phyloP scores from a whole-genome alignment of 768 basidiomycete species.

The Suillus tomentosus region DNA sequence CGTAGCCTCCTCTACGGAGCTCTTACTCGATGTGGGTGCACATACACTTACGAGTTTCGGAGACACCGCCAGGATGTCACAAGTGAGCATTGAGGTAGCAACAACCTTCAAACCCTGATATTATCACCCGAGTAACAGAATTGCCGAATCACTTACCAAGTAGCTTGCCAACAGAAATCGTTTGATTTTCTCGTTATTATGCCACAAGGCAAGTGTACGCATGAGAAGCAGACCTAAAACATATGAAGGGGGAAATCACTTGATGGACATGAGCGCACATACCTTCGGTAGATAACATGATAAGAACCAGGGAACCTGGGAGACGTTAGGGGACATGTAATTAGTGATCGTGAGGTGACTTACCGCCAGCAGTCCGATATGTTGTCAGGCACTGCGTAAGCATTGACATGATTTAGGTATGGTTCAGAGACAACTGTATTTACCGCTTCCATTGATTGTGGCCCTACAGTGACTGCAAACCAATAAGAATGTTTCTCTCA shows the following conservation, averaged over 20 bases:
- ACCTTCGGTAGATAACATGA: slow-evolving; percentile 17
- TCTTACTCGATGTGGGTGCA: slow-evolving; percentile 5
- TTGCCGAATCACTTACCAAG: slow-evolving; percentile 6
- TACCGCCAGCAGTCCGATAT: slow-evolving; percentile 16
- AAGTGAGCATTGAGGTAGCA: slow-evolving; percentile 14
- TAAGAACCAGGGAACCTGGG: slow-evolving; percentile 13
- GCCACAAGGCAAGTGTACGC: slow-evolving; percentile 17
- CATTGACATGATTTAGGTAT: not conserved
- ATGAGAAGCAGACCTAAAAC: slow-evolving; percentile 16
- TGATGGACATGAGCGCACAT: not conserved
- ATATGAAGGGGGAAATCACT: not conserved
- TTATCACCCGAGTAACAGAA: not conserved
- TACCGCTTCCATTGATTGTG: slow-evolving; percentile 6
- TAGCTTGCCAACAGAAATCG: slow-evolving; percentile 11
- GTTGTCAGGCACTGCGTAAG: slow-evolving; percentile 14
- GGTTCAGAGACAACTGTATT: not conserved
- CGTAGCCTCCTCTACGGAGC: slow-evolving; percentile 10
- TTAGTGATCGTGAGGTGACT: slow-evolving; percentile 1
- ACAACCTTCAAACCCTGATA: slow-evolving; percentile 7
- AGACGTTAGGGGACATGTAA: not conserved
- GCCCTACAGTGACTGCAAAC: slow-evolving; percentile 1
- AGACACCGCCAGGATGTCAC: slow-evolving; percentile 10
- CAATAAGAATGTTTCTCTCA: not conserved
- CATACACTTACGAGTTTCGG: slow-evolving; percentile 13
- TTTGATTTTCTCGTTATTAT: not conserved